phyloP scores from a whole-genome alignment of 495 filamentous ascomycete genomes.

The Trichoderma asperelloides region DNA sequence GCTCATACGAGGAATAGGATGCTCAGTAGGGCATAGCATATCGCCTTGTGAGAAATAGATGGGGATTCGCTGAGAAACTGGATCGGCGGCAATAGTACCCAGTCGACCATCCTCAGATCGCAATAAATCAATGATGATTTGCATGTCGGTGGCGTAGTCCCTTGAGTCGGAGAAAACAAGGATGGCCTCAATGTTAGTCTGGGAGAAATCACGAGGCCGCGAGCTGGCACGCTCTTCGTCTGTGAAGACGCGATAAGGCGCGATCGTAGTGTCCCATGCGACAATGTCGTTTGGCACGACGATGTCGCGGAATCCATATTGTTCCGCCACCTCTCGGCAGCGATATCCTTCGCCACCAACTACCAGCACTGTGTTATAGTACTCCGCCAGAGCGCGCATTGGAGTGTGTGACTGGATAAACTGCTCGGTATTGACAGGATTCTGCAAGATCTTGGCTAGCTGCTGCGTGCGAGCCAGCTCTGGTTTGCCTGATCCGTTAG shows the following conservation, averaged over 20 bases:
- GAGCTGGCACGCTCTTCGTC: constrained; percentile 49
- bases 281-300: constrained; percentile 60
- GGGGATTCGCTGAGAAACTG: constrained; percentile 58
- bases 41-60: constrained; percentile 72
- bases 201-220: constrained; percentile 52
- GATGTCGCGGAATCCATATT: constrained; percentile 58
- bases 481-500: constrained; percentile 57
- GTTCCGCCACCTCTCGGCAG: constrained; percentile 57
- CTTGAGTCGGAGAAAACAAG: constrained; percentile 75
- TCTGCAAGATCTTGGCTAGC: constrained; percentile 48
- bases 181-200: constrained; percentile 71
- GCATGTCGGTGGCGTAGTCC: constrained; percentile 76
- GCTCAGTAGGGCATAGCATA: constrained; percentile 67
- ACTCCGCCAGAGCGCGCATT: constrained; percentile 57
- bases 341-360: constrained; percentile 58
- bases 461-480: constrained; percentile 49
- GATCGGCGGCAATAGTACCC: constrained; percentile 55
- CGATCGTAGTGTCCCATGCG: constrained; percentile 51
- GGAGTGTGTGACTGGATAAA: constrained; percentile 63
- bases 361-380: constrained; percentile 56
- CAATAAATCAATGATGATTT: constrained; percentile 80
- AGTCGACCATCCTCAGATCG: constrained; percentile 63
- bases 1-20: constrained; percentile 62
- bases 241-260: constrained; percentile 55
- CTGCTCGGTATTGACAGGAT: constrained; percentile 51